These are phyloP conservation scores for Jaltomata sinuosa DNA, from an alignment of 257 asterid genomes.

Conservation along the genomic window DNA sequence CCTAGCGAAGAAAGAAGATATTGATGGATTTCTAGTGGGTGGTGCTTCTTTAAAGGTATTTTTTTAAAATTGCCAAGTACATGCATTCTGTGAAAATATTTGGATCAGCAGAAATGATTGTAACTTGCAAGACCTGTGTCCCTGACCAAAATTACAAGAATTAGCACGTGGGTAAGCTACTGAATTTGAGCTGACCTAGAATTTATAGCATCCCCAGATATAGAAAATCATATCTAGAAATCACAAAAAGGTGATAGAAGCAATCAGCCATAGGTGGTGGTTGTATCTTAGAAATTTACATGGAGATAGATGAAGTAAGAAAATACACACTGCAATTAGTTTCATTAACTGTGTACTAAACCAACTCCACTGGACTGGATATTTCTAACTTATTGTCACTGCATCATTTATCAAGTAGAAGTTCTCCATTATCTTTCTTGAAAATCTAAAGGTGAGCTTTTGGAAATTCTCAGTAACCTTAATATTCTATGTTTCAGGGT, in stretches of 20 bases:
- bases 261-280: neutral
- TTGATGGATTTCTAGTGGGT: constrained; percentile 81
- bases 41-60: constrained; percentile 97
- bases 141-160: neutral
- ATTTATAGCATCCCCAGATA: neutral
- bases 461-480: neutral
- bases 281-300: neutral
- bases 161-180: neutral
- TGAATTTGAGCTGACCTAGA: neutral
- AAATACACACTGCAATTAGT: neutral
- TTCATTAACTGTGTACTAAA: neutral
- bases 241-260: neutral
- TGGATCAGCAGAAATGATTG: neutral
- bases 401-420: neutral
- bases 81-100: neutral
- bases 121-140: neutral
- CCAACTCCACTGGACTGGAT: neutral
- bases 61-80: neutral
- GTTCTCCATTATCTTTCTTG: neutral
- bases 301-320: neutral
- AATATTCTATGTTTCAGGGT: constrained; percentile 43
- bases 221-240: neutral
- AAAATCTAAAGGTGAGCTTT: neutral
- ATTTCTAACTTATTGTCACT: neutral
- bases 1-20: constrained; percentile 87